Evolutionary conservation across 495 filamentous ascomycete species (phyloP).

Genomic region (Penicillium bialowiezense): DNA sequence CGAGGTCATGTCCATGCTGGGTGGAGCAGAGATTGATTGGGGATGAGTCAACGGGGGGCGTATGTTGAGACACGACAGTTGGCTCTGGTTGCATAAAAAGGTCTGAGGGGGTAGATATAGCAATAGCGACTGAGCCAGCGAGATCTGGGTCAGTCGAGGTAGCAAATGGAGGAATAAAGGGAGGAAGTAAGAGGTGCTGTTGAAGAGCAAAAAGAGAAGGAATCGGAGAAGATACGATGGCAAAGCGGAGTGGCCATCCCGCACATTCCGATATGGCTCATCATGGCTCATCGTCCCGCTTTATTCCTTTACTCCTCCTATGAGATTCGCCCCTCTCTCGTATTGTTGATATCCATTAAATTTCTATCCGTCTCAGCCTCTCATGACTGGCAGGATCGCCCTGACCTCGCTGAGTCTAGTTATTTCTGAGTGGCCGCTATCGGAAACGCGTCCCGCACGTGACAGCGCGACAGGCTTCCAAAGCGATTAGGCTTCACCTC

Average conservation of each 20-base stretch:
- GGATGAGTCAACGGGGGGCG: constrained; percentile 41
- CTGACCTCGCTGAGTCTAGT: not conserved
- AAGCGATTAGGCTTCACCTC: not conserved
- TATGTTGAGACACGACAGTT: constrained; percentile 57
- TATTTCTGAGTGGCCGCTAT: not conserved
- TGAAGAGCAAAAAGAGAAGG: constrained; percentile 14
- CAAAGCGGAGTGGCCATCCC: constrained; percentile 16
- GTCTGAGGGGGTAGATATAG: constrained; percentile 36
- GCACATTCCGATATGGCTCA: constrained; percentile 5
- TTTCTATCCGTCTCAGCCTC: too few relatives aligned
- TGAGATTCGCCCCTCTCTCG: not conserved
- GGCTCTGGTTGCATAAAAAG: constrained; percentile 92
- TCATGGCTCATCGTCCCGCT: not conserved
- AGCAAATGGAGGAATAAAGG: constrained; percentile 8
- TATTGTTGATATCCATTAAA: not conserved
- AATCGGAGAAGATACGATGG: constrained; percentile 9
- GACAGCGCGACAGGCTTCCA: not conserved
- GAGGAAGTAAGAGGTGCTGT: constrained; percentile 7
- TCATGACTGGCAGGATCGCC: not conserved
- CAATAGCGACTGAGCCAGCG: constrained; percentile 66
- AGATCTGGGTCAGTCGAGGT: constrained; percentile 42
- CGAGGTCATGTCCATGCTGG: constrained; percentile 76
- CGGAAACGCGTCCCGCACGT: constrained; percentile 2
- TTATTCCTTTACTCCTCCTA: not conserved
- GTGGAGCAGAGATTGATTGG: constrained; percentile 39